These are phyloP conservation scores for Fusarium circinatum DNA, from an alignment of 2,329 filamentous ascomycete species.

Conservation along the genomic window DNA sequence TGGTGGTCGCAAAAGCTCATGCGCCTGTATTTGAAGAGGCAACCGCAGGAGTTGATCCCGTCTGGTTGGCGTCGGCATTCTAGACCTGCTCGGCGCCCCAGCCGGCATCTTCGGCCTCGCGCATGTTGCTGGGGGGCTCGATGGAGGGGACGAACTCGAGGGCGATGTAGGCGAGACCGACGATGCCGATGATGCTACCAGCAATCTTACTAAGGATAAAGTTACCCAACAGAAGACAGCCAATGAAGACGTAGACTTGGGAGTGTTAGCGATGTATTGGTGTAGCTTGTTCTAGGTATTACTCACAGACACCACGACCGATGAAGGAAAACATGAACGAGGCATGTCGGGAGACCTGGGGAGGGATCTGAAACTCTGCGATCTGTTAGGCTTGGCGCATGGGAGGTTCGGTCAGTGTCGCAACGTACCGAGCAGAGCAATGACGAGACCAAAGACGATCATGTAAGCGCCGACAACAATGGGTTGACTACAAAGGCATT, in stretches of 20 bases:
- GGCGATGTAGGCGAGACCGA: conserved; percentile 80
- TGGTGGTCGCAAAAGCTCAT: conserved; percentile 11
- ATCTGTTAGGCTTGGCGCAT: conserved; percentile 35
- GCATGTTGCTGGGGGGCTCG: conserved; percentile 84
- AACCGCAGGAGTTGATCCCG: neutral
- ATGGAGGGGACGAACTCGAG: conserved; percentile 83
- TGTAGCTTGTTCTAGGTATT: neutral
- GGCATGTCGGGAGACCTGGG: conserved; percentile 91
- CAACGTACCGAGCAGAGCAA: conserved; percentile 70
- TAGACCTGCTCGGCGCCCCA: conserved; percentile 84
- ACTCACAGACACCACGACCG: conserved; percentile 92
- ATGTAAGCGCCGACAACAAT: conserved; percentile 88
- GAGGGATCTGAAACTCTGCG: conserved; percentile 91
- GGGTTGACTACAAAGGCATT: conserved; percentile 41
- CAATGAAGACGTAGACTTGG: conserved; percentile 95
- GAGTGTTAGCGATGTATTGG: neutral
- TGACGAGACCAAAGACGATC: conserved; percentile 86
- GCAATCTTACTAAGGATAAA: conserved; percentile 76
- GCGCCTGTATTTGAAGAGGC: conserved; percentile 13
- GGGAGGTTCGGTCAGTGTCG: conserved; percentile 10
- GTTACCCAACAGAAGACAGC: conserved; percentile 81
- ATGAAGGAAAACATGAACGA: conserved; percentile 99
- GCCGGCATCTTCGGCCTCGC: conserved; percentile 74
- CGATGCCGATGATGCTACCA: conserved; percentile 79
- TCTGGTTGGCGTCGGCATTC: conserved; percentile 23